These are phyloP conservation scores for Phytophthora pistaciae DNA, from an alignment of 352 stramenopile species.

Conservation along the genomic window DNA sequence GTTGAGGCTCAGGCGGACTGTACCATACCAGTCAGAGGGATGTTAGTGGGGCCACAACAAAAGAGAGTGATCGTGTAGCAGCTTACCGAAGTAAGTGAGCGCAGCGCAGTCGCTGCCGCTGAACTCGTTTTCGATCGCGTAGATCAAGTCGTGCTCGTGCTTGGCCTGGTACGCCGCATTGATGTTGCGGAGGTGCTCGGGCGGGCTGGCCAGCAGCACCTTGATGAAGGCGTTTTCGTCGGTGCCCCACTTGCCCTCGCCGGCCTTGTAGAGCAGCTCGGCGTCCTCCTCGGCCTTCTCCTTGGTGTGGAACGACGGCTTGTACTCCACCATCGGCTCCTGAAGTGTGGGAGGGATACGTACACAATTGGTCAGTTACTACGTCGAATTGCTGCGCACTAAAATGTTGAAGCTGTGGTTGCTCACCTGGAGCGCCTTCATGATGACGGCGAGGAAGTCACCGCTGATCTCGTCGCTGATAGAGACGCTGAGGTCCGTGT, in stretches of 20 bases:
- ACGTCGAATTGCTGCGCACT: not conserved
- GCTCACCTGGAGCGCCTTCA: slow-evolving; percentile 55
- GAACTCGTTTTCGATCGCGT: slow-evolving; percentile 79
- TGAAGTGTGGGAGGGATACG: not conserved
- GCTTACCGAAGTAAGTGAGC: slow-evolving; percentile 63
- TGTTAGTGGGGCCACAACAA: not conserved
- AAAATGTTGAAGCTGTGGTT: not conserved
- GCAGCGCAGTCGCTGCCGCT: slow-evolving; percentile 57
- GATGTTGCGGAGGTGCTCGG: slow-evolving; percentile 67
- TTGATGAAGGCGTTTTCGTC: slow-evolving; percentile 77
- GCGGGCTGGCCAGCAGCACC: slow-evolving; percentile 65
- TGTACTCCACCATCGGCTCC: slow-evolving; percentile 51
- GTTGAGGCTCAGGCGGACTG: slow-evolving; percentile 64
- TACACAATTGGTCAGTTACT: slow-evolving; percentile 8
- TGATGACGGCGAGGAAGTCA: slow-evolving; percentile 62
- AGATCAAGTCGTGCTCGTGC: slow-evolving; percentile 58
- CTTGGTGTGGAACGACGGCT: slow-evolving; percentile 64
- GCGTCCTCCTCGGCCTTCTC: slow-evolving; percentile 72
- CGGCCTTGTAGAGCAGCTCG: slow-evolving; percentile 76
- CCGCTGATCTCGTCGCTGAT: slow-evolving; percentile 55
- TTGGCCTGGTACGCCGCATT: slow-evolving; percentile 69
- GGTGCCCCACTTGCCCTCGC: slow-evolving; percentile 83
- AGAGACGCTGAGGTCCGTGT: slow-evolving; percentile 55
- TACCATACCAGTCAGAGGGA: not conserved
- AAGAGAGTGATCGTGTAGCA: not conserved